A percentile compares a stretch with the other conserved stretches of the same genome.
phyloP scores from a whole-genome alignment of 1,139 yeast species.

The Nakaseomyces delphensis region DNA sequence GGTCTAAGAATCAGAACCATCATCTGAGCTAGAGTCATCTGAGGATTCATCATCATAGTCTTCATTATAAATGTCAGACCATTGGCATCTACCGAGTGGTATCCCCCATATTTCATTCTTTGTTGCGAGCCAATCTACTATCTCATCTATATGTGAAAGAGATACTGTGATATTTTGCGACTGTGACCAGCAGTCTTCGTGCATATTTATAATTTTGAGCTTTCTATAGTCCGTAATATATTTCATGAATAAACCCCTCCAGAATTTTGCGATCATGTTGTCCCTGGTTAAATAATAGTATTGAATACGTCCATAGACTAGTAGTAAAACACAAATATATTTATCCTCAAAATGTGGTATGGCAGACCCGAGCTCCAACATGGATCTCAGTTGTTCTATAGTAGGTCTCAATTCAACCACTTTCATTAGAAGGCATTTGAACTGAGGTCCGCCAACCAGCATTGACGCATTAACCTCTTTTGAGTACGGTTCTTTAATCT shows the following conservation, averaged over 20 bases:
- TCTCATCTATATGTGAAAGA: slow-evolving; percentile 26
- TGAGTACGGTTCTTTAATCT: slow-evolving; percentile 14
- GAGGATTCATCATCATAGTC: slow-evolving; percentile 8
- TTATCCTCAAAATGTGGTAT: slow-evolving; percentile 20
- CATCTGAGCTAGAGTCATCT: slow-evolving; percentile 13
- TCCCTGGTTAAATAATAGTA: slow-evolving; percentile 20
- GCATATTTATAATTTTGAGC: slow-evolving; percentile 21
- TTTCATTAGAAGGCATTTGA: slow-evolving; percentile 29
- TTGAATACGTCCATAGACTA: slow-evolving; percentile 27
- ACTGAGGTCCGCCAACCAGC: slow-evolving; percentile 29
- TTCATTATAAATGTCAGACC: slow-evolving; percentile 19
- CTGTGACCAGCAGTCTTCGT: slow-evolving; percentile 26
- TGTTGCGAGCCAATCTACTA: slow-evolving; percentile 25
- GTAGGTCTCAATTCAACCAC: slow-evolving; percentile 29
- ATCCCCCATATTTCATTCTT: slow-evolving; percentile 30
- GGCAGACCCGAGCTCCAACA: slow-evolving; percentile 13
- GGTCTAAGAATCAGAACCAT: slow-evolving; percentile 3
- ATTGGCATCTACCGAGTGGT: slow-evolving; percentile 28
- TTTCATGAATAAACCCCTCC: slow-evolving; percentile 13
- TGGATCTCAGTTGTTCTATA: slow-evolving; percentile 20
- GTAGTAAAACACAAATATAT: slow-evolving; percentile 25
- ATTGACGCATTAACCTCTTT: slow-evolving; percentile 12
- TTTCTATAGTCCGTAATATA: slow-evolving; percentile 26
- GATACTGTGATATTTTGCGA: slow-evolving; percentile 17
- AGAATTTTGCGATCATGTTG: slow-evolving; percentile 10